phyloP scores from a whole-genome alignment of 2,329 filamentous ascomycete species.

The Aspergillus vadensis region DNA sequence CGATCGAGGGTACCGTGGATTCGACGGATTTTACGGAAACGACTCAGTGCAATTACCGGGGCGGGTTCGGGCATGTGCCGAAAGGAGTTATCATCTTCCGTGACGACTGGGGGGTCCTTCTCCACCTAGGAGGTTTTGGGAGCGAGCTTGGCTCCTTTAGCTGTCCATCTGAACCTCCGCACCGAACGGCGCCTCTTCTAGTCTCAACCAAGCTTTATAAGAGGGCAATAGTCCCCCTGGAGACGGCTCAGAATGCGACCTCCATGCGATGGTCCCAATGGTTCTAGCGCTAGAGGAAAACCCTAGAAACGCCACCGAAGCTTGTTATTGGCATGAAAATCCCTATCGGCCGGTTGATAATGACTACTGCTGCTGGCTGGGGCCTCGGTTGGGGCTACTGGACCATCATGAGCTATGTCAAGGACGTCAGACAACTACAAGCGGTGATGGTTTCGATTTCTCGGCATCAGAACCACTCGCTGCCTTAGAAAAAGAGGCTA shows the following conservation, averaged over 20 bases:
- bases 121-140: neutral
- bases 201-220: constrained; percentile 3
- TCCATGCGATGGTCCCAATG: neutral
- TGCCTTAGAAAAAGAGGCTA: too few species aligned
- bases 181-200: neutral
- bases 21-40: neutral
- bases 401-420: neutral
- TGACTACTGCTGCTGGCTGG: neutral
- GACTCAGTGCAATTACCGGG: constrained; percentile 2
- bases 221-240: constrained; percentile 1
- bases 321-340: neutral
- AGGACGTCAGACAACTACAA: too few species aligned
- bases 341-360: neutral
- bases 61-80: constrained; percentile 1
- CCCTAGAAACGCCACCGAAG: constrained; percentile 3
- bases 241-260: neutral
- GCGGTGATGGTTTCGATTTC: too few species aligned
- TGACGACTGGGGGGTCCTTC: neutral
- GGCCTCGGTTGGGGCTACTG: neutral
- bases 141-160: neutral
- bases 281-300: neutral
- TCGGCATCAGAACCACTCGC: too few species aligned
- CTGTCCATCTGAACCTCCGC: neutral
- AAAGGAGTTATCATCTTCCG: constrained; percentile 4
- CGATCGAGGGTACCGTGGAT: neutral